Conservation (phyloP, 73 alveolate species). For the Tetrahymena elliotti region DNA sequence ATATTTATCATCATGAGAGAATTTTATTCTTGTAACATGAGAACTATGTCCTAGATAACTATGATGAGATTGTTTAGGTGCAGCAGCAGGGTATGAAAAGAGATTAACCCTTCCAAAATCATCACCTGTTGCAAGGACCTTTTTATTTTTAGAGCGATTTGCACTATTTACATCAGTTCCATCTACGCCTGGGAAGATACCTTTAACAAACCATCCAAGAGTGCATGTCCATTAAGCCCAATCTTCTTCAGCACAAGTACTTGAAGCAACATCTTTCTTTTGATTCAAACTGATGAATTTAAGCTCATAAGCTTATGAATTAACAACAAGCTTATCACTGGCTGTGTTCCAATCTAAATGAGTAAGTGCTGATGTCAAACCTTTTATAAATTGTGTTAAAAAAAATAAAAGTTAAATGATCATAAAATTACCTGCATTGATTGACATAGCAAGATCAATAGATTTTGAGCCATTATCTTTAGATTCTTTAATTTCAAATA, state of each 20-base stretch:
- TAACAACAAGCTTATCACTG: conserved; percentile 64
- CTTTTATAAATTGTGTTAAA: conserved; percentile 55
- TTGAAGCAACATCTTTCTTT: conserved; percentile 65
- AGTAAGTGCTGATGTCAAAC: conserved; percentile 77
- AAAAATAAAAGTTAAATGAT: conserved; percentile 34
- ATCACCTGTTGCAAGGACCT: conserved; percentile 89
- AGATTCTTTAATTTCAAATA: conserved; percentile 48
- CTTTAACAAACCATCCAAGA: conserved; percentile 90
- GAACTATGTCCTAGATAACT: conserved; percentile 90
- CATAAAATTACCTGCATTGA: background rate
- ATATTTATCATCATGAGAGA: conserved; percentile 78
- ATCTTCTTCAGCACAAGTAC: conserved; percentile 71
- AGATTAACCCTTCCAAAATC: conserved; percentile 83
- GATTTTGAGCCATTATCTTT: background rate
- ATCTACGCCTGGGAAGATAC: conserved; percentile 91
- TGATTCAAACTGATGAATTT: conserved; percentile 74
- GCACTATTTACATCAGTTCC: conserved; percentile 81
- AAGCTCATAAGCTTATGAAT: conserved; percentile 90
- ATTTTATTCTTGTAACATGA: conserved; percentile 91
- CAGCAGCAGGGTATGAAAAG: conserved; percentile 89
- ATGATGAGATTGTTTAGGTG: conserved; percentile 71
- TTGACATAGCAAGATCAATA: background rate
- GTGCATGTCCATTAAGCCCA: conserved; percentile 94
- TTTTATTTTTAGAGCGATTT: conserved; percentile 61
- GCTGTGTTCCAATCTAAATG: conserved; percentile 95